phyloP scores from a whole-genome alignment of 345 rosid species.

The Camelina laxa region DNA sequence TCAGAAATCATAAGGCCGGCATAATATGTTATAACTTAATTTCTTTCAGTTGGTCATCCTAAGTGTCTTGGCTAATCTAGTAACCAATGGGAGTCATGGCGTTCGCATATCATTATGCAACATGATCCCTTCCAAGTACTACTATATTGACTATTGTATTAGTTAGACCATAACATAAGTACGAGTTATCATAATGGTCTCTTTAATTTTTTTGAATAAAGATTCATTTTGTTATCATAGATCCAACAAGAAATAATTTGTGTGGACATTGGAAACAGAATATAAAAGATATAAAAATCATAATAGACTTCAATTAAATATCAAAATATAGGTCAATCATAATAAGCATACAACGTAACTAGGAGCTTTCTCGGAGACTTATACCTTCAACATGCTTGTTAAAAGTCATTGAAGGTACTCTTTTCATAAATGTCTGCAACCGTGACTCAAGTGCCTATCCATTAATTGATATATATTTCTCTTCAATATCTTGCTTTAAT shows the following conservation, averaged over 20 bases:
- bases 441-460: not conserved
- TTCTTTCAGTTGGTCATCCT: constrained; percentile 1
- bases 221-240: not conserved
- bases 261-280: not conserved
- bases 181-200: not conserved
- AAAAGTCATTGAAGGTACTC: not conserved
- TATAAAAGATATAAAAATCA: constrained; percentile 1
- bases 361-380: not conserved
- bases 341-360: not conserved
- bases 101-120: not conserved
- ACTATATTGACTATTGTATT: not conserved
- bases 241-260: not conserved
- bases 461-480: not conserved
- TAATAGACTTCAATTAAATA: not conserved
- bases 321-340: constrained; percentile 10
- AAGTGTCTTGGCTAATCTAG: not conserved
- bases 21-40: no score
- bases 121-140: not conserved
- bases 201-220: not conserved
- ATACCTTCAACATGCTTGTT: constrained; percentile 4
- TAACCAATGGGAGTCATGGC: not conserved
- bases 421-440: not conserved
- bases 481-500: not conserved
- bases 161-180: constrained; percentile 1
- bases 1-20: not conserved